Evolutionary conservation across 78 protist genomes (phyloP).

Genomic region (Dictyostelium brefeldianum): DNA sequence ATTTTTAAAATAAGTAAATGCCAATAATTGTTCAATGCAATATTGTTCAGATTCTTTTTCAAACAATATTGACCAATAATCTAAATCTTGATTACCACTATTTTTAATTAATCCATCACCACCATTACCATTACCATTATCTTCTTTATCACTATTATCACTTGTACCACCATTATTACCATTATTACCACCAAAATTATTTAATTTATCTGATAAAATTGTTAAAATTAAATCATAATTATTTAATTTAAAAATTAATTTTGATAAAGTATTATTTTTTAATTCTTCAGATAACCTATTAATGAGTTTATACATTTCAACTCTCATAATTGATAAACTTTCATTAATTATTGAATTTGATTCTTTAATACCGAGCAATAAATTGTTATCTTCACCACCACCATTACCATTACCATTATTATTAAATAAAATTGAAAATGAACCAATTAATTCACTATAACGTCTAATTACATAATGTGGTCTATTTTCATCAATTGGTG

Average conservation of each 20-base stretch:
- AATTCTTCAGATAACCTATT: constrained; percentile 26
- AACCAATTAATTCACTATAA: constrained; percentile 69
- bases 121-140: background rate
- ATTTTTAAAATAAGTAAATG: constrained; percentile 26
- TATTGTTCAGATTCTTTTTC: constrained; percentile 59
- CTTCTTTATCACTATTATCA: background rate
- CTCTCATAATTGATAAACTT: constrained; percentile 46
- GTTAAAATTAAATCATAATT: constrained; percentile 69
- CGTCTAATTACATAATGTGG: constrained; percentile 66
- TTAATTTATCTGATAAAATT: constrained; percentile 20
- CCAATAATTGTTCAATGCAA: constrained; percentile 29
- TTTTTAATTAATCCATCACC: background rate
- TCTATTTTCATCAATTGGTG: constrained; percentile 69
- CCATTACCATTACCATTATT: background rate
- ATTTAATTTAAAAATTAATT: constrained; percentile 32
- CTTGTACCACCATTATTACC: background rate
- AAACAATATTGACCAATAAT: constrained; percentile 23
- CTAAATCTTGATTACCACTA: constrained; percentile 18
- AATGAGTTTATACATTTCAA: constrained; percentile 32
- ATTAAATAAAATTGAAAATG: constrained; percentile 19
- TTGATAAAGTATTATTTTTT: background rate
- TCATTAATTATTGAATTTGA: constrained; percentile 4
- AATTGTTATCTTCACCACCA: background rate
- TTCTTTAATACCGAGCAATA: background rate
- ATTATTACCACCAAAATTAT: background rate